A percentile compares a stretch with the other conserved stretches of the same genome.
These are phyloP conservation scores for Termitomyces sp. DNA, from an alignment of 768 basidiomycete genomes.

Conservation along the genomic window DNA sequence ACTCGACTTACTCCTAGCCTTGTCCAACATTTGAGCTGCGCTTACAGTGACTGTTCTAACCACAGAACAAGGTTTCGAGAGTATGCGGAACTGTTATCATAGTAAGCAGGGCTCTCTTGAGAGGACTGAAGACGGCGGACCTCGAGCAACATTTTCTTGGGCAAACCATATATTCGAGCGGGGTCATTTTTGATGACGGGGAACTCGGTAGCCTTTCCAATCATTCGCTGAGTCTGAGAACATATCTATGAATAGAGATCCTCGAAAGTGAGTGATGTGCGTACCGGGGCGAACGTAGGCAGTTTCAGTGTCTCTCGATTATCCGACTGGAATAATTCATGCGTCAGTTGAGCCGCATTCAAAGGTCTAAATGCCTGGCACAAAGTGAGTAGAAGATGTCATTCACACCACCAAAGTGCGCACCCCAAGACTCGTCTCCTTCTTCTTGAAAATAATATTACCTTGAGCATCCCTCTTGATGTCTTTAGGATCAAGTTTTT, in stretches of 20 bases:
- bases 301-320: constrained; percentile 27
- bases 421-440: constrained; percentile 26
- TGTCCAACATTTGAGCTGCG: constrained; percentile 45
- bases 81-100: constrained; percentile 56
- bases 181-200: constrained; percentile 39
- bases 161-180: constrained; percentile 65
- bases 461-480: constrained; percentile 9
- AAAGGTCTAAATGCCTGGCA: constrained; percentile 30
- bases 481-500: not conserved
- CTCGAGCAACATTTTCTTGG: constrained; percentile 65
- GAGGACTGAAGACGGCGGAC: constrained; percentile 32
- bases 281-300: constrained; percentile 39
- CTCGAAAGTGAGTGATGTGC: constrained; percentile 14
- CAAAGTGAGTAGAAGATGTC: not conserved
- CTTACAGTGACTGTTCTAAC: constrained; percentile 64
- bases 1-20: constrained; percentile 45
- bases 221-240: constrained; percentile 21
- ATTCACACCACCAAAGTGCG: constrained; percentile 4
- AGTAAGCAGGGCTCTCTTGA: not conserved
- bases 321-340: constrained; percentile 36
- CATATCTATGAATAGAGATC: constrained; percentile 7
- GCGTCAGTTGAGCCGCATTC: constrained; percentile 33
- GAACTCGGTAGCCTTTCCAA: constrained; percentile 46
- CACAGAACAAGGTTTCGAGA: constrained; percentile 68
- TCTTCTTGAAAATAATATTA: constrained; percentile 11